Evolutionary conservation across 129 eudicot genomes (phyloP), one percentile per base, ranked within the genome.

Genomic region (Calendula officinalis): DNA sequence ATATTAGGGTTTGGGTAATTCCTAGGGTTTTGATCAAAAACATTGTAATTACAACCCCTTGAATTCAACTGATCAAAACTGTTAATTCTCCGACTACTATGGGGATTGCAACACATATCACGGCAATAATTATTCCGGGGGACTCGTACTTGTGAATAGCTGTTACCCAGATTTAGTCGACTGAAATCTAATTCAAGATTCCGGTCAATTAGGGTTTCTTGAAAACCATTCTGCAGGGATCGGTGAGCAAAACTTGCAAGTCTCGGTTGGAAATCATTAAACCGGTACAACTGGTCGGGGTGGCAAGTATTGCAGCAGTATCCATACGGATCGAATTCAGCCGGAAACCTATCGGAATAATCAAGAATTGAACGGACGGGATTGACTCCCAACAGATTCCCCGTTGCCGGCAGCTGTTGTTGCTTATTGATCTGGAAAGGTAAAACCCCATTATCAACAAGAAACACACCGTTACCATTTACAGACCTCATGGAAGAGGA

Each of bases 81-180:
- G 15, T 74, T n/a, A n/a, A n/a, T 74, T 51, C 76, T 11, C 74
- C 74, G 35, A 56, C 13, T 7, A 69, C 38, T 12, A 7, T 5
- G 77, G n/a, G 54, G 77, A 54, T 68, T 74, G 60, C 75, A 78
- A 22, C 74, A 47, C 9, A 33, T 9, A 48, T 73, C 73, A 39
- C 48, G 48, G 30, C 63, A 57, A 62, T 54, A 43, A 13, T 17
- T 7, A 67, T 35, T 12, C 60, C 60, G 14, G 38, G 54, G 52
- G 50, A 2, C 30, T 22, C 30, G 1, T 2, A 22, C 30, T 22
- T 22, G 64, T 14, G 16, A 16, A 11, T 30, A 55, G 64, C 16
- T 56, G 39, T 4, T 34, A 32, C 17, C 34, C 64, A 0, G 37
- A 41, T 14, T 69, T 8, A 81, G 66, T 0, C 68, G 67, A 36